Evolutionary conservation across 2,329 filamentous ascomycete species (phyloP).

Genomic region (Ascocoryne sarcoides): DNA sequence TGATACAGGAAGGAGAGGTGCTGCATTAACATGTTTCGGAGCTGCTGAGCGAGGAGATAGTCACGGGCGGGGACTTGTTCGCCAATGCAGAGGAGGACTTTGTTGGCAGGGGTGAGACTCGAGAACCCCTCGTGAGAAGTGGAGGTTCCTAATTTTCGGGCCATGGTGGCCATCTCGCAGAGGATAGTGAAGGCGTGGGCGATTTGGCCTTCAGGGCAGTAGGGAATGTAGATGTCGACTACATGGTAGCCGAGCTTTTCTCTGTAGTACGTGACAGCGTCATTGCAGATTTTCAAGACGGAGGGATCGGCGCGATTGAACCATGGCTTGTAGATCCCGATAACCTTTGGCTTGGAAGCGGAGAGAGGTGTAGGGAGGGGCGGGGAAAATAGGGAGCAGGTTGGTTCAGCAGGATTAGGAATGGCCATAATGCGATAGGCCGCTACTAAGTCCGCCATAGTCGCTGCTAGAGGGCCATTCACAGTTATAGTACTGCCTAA

Average conservation of each 20-base stretch:
- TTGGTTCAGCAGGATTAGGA: conserved; percentile 54
- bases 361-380: conserved; percentile 37
- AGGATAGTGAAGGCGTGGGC: conserved; percentile 75
- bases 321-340: conserved; percentile 65
- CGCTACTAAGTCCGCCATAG: conserved; percentile 66
- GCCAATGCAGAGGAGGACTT: conserved; percentile 58
- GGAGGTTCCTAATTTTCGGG: conserved; percentile 24
- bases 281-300: conserved; percentile 54
- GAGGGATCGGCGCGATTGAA: conserved; percentile 57
- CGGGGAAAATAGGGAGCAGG: conserved; percentile 55
- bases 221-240: conserved; percentile 56
- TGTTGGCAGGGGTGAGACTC: conserved; percentile 57
- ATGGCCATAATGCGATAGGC: conserved; percentile 73
- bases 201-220: conserved; percentile 60
- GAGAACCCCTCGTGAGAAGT: conserved; percentile 38
- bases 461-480: conserved; percentile 66
- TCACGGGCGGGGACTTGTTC: conserved; percentile 58
- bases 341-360: conserved; percentile 38
- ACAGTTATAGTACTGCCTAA: conserved; percentile 50
- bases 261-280: conserved; percentile 50
- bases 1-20: conserved; percentile 66
- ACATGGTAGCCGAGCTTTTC: conserved; percentile 41
- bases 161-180: conserved; percentile 51
- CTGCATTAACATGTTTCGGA: conserved; percentile 70
- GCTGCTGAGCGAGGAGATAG: conserved; percentile 61